Conservation (phyloP, 2,329 filamentous ascomycete species). For the Dothistroma septosporum region DNA sequence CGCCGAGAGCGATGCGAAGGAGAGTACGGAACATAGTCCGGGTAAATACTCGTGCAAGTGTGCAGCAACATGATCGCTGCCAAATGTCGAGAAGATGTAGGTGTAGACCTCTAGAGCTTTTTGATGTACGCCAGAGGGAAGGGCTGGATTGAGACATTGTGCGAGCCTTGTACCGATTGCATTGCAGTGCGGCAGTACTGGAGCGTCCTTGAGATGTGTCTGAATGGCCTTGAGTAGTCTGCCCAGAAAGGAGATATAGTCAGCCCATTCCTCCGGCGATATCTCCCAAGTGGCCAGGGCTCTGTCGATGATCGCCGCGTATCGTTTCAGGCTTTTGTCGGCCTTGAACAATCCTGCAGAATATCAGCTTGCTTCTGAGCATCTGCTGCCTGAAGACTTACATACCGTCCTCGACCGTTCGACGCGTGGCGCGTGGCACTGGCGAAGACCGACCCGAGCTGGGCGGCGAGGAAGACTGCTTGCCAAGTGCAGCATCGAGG, state of each 20-base stretch:
- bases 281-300: slow-evolving; percentile 88
- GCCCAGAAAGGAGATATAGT: slow-evolving; percentile 96
- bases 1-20: slow-evolving; percentile 90
- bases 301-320: slow-evolving; percentile 82
- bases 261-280: slow-evolving; percentile 94
- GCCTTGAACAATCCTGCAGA: slow-evolving; percentile 54
- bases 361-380: slow-evolving; percentile 5
- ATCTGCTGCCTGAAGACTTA: slow-evolving; percentile 20
- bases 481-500: slow-evolving; percentile 56
- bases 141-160: slow-evolving; percentile 87
- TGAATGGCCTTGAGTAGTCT: slow-evolving; percentile 89
- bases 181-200: slow-evolving; percentile 73
- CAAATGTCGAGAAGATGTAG: slow-evolving; percentile 82
- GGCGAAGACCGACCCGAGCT: slow-evolving; percentile 80
- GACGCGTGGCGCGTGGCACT: slow-evolving; percentile 70
- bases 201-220: slow-evolving; percentile 68
- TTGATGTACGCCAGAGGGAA: slow-evolving; percentile 95
- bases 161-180: slow-evolving; percentile 84
- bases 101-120: slow-evolving; percentile 92
- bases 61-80: slow-evolving; percentile 58
- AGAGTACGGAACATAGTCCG: slow-evolving; percentile 80
- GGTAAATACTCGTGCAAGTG: slow-evolving; percentile 87
- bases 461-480: slow-evolving; percentile 66
- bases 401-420: slow-evolving; percentile 72
- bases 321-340: slow-evolving; percentile 73